Evolutionary conservation across 306 rosid species (phyloP).

Genomic region (cucumber (Cucumis sativus)): Cucumber_9930_V3 NC_026657.2:17610501-17611000

Average conservation of each 20-base stretch:
- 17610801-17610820: slow-evolving; percentile 97
- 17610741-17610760: slow-evolving; percentile 90
- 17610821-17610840: slow-evolving; percentile 77
- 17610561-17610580: slow-evolving; percentile 59
- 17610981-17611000: slow-evolving; percentile 72
- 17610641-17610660: slow-evolving; percentile 80
- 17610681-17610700: slow-evolving; percentile 74
- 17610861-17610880: background rate
- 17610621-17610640: slow-evolving; percentile 55
- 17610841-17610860: slow-evolving; percentile 2
- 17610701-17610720: slow-evolving; percentile 60
- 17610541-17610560: slow-evolving; percentile 96
- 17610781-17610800: slow-evolving; percentile 88
- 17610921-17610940: slow-evolving; percentile 95
- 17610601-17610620: slow-evolving; percentile 61
- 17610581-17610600: slow-evolving; percentile 92
- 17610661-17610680: slow-evolving; percentile 92
- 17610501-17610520: slow-evolving; percentile 86
- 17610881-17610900: slow-evolving; percentile 9
- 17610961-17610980: slow-evolving; percentile 99
- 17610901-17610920: slow-evolving; percentile 25
- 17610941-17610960: slow-evolving; percentile 98
- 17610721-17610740: slow-evolving; percentile 96
- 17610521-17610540: slow-evolving; percentile 98
- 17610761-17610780: slow-evolving; percentile 77